These are phyloP conservation scores for Xylaria longipes DNA, from an alignment of 495 filamentous ascomycete species.

Conservation along the genomic window DNA sequence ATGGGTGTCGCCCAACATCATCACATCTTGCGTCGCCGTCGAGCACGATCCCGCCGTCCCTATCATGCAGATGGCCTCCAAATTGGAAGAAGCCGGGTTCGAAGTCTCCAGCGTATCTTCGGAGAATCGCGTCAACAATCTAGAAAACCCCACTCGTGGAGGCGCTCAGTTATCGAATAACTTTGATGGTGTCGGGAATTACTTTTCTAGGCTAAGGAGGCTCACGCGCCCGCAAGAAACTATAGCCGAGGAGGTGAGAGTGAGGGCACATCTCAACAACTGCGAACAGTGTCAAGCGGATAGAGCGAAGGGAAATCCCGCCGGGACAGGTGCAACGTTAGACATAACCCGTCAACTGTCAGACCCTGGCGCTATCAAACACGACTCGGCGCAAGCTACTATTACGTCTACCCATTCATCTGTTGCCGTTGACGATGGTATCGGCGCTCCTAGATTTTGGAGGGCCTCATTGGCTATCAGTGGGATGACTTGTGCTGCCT, in stretches of 20 bases:
- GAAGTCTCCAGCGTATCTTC: conserved; percentile 53
- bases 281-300: conserved; percentile 36
- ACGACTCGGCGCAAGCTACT: not conserved
- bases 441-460: conserved; percentile 37
- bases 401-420: conserved; percentile 27
- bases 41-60: conserved; percentile 17
- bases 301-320: conserved; percentile 16
- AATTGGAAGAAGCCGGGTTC: conserved; percentile 54
- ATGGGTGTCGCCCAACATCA: conserved; percentile 63
- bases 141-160: conserved; percentile 21
- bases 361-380: conserved; percentile 9
- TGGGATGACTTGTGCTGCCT: conserved; percentile 87
- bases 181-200: conserved; percentile 25
- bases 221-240: conserved; percentile 21
- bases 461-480: conserved; percentile 71
- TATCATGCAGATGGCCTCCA: conserved; percentile 44
- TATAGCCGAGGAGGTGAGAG: conserved; percentile 17
- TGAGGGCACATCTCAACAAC: conserved; percentile 36
- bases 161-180: conserved; percentile 20
- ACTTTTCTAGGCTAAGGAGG: conserved; percentile 27
- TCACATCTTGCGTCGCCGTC: conserved; percentile 55
- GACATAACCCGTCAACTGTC: not conserved
- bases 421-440: conserved; percentile 12
- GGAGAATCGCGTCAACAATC: conserved; percentile 37
- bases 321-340: not conserved